A percentile compares a stretch with the other conserved stretches of the same genome.
These are phyloP conservation scores for Sordariomycetes sp. DNA, from an alignment of 2,329 filamentous ascomycete species.

Conservation along the genomic window DNA sequence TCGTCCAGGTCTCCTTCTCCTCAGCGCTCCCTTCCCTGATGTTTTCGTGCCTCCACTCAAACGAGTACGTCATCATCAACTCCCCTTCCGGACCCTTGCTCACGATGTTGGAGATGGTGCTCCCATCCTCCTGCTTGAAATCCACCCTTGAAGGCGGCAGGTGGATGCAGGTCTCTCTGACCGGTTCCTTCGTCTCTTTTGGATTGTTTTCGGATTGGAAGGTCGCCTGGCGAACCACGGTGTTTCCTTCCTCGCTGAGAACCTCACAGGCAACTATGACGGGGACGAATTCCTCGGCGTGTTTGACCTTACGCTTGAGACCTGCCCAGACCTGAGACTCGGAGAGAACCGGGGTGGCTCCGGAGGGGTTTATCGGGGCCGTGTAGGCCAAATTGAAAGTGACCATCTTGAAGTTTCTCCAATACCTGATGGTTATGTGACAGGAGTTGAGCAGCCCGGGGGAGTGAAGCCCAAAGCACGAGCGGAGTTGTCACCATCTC, in stretches of 20 bases:
- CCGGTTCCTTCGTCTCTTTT: conserved; percentile 2
- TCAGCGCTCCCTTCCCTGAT: conserved; percentile 16
- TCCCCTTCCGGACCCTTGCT: conserved; percentile 16
- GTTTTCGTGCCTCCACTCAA: conserved; percentile 22
- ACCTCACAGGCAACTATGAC: conserved; percentile 22
- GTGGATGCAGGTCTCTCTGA: conserved; percentile 20
- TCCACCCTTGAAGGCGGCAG: conserved; percentile 21
- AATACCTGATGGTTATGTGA: not conserved
- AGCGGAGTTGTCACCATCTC: too few relatives aligned
- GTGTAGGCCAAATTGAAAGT: conserved; percentile 21
- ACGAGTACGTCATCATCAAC: conserved; percentile 23
- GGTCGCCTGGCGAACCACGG: conserved; percentile 17
- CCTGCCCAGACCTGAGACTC: conserved; percentile 23
- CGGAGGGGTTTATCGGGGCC: conserved; percentile 22
- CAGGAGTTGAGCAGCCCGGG: not conserved
- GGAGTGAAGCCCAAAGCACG: not conserved
- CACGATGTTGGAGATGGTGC: conserved; percentile 22
- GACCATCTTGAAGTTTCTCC: conserved; percentile 20
- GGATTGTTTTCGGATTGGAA: conserved; percentile 12
- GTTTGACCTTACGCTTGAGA: conserved; percentile 23
- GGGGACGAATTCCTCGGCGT: conserved; percentile 25
- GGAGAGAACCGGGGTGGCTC: conserved; percentile 16
- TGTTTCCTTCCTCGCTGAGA: conserved; percentile 16
- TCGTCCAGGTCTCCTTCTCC: conserved; percentile 13
- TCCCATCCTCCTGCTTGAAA: conserved; percentile 25